Evolutionary conservation across 2,329 filamentous ascomycete species (phyloP).

Genomic region (Calonectria fujianensis): DNA sequence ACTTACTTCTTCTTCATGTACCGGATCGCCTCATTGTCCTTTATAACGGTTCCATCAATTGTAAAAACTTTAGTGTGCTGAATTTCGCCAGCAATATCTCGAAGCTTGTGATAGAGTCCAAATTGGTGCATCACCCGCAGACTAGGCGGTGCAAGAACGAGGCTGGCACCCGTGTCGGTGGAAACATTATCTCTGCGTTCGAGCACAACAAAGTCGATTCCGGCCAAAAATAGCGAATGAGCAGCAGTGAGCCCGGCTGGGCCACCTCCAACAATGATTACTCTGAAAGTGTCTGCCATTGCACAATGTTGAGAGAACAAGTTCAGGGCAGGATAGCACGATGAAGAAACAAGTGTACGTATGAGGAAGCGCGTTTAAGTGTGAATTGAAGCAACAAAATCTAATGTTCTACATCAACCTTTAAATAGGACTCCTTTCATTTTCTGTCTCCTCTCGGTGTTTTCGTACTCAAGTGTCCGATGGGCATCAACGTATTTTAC

Average conservation of each 20-base stretch:
- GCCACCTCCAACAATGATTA: background rate
- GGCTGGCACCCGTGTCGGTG: background rate
- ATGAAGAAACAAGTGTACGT: background rate
- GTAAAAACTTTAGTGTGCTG: background rate
- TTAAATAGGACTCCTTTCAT: background rate
- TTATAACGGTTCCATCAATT: background rate
- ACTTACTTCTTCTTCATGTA: conserved; percentile 11
- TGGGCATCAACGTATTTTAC: background rate
- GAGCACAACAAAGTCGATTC: conserved; percentile 1
- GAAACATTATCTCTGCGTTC: background rate
- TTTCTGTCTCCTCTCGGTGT: background rate
- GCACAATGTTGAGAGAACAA: background rate
- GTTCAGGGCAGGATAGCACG: background rate
- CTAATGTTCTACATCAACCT: background rate
- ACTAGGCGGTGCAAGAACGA: background rate
- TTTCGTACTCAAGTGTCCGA: background rate
- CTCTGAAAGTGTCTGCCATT: conserved; percentile 6
- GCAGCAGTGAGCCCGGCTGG: conserved; percentile 1
- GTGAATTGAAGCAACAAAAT: background rate
- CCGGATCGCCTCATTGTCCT: background rate
- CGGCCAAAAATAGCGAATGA: conserved; percentile 5
- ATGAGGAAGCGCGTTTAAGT: background rate
- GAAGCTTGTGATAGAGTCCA: background rate
- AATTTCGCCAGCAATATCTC: background rate
- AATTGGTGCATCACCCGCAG: conserved; percentile 16